These are phyloP conservation scores for Brachypodium distachyon DNA, from an alignment of 202 grass and related monocot genomes.

Conservation along the genomic window DNA sequence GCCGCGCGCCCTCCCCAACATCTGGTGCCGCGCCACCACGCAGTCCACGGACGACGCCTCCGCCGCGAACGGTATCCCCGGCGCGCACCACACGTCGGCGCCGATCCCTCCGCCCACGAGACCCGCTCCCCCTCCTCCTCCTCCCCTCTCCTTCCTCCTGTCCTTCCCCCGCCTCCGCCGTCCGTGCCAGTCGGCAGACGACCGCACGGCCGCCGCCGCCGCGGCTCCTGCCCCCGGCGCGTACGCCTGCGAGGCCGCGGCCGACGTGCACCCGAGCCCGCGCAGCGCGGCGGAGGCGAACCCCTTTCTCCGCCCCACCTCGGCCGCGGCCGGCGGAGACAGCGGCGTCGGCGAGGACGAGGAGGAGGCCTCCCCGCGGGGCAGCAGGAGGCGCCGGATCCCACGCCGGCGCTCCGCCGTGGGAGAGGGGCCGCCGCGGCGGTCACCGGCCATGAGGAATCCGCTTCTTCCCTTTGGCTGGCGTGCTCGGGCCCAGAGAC, in stretches of 20 bases:
- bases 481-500: not conserved
- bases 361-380: constrained; percentile 20
- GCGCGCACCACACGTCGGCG: constrained; percentile 82
- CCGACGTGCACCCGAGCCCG: constrained; percentile 69
- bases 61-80: constrained; percentile 44
- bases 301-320: constrained; percentile 27
- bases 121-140: constrained; percentile 3
- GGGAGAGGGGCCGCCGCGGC: constrained; percentile 18
- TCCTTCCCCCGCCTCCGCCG: constrained; percentile 29
- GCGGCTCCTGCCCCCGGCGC: constrained; percentile 25
- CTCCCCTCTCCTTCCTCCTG: constrained; percentile 26
- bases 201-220: constrained; percentile 43
- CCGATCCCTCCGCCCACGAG: constrained; percentile 42
- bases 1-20: constrained; percentile 18
- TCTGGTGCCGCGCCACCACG: constrained; percentile 58
- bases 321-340: not conserved
- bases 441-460: constrained; percentile 18
- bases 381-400: constrained; percentile 54
- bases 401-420: constrained; percentile 38
- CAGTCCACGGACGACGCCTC: constrained; percentile 92
- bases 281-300: constrained; percentile 63
- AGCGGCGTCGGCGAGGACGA: not conserved
- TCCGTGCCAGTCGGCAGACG: constrained; percentile 81
- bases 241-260: constrained; percentile 52
- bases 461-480: not conserved